These are phyloP conservation scores for Isoetes taiwanensis DNA, from an alignment of 75 land plant genomes.

Conservation along the genomic window DNA sequence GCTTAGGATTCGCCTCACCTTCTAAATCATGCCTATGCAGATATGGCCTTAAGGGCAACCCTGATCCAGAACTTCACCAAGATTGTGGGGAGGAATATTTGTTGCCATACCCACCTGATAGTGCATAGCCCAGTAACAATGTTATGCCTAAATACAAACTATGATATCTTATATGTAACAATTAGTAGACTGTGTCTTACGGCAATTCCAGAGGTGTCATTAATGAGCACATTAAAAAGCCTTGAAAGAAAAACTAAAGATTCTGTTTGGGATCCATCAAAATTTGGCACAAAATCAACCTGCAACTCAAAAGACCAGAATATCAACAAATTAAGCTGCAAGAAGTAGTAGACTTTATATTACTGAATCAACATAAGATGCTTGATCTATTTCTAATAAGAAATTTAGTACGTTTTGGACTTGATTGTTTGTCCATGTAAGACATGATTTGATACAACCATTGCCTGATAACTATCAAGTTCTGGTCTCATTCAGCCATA, in stretches of 20 bases:
- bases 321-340: not conserved
- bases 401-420: no score
- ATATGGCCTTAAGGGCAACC: no score
- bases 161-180: not conserved
- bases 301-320: slow-evolving; percentile 12
- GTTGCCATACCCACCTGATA: slow-evolving; percentile 98
- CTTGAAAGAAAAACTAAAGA: slow-evolving; percentile 86
- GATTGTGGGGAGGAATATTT: slow-evolving; percentile 94
- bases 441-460: no score
- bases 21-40: no score
- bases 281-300: slow-evolving; percentile 89
- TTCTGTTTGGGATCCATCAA: slow-evolving; percentile 91
- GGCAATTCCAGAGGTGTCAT: slow-evolving; percentile 97
- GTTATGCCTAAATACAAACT: not conserved
- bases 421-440: no score
- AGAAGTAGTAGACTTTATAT: no score
- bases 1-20: no score
- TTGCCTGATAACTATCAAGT: no score
- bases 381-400: no score
- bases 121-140: not conserved
- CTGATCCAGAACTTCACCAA: slow-evolving; percentile 90
- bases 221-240: slow-evolving; percentile 68
- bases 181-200: slow-evolving; percentile 19
- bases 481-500: no score
- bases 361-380: no score